Evolutionary conservation across 768 basidiomycete genomes (phyloP).

Genomic region (Phylloporus sp.): DNA sequence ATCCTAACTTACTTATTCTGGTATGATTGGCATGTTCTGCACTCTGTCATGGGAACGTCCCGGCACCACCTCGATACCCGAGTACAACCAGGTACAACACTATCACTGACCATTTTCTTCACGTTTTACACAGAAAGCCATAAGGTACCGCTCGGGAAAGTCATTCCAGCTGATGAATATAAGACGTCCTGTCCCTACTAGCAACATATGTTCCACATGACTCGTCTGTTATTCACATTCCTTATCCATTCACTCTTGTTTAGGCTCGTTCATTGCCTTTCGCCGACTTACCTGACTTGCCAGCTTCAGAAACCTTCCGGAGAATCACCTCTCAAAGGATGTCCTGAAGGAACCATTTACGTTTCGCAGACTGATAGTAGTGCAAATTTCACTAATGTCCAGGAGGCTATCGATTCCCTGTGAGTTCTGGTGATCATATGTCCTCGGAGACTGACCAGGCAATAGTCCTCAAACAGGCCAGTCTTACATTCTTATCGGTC

Average conservation of each 20-base stretch:
- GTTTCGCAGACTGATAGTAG: conserved; percentile 47
- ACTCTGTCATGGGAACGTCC: neutral
- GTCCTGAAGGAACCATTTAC: conserved; percentile 56
- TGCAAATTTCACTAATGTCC: conserved; percentile 47
- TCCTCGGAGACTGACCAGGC: neutral
- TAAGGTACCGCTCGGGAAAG: neutral
- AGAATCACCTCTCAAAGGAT: conserved; percentile 45
- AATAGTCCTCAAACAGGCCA: conserved; percentile 39
- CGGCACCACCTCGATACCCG: neutral
- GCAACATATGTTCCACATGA: conserved; percentile 5
- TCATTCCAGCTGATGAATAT: neutral
- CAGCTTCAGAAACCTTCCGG: conserved; percentile 46
- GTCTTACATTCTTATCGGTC: conserved; percentile 51
- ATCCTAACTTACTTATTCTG: too few species aligned
- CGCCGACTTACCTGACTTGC: conserved; percentile 45
- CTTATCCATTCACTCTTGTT: conserved; percentile 1
- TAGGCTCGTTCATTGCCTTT: conserved; percentile 32
- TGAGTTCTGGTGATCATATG: conserved; percentile 25
- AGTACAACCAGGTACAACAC: too few species aligned
- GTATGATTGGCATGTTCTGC: neutral
- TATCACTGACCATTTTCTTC: neutral
- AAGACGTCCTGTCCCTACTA: neutral
- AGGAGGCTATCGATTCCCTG: conserved; percentile 56
- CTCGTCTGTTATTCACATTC: conserved; percentile 1
- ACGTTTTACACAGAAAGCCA: neutral